phyloP scores from a whole-genome alignment of 2,329 filamentous ascomycete species.

The Colletotrichum agaves region DNA sequence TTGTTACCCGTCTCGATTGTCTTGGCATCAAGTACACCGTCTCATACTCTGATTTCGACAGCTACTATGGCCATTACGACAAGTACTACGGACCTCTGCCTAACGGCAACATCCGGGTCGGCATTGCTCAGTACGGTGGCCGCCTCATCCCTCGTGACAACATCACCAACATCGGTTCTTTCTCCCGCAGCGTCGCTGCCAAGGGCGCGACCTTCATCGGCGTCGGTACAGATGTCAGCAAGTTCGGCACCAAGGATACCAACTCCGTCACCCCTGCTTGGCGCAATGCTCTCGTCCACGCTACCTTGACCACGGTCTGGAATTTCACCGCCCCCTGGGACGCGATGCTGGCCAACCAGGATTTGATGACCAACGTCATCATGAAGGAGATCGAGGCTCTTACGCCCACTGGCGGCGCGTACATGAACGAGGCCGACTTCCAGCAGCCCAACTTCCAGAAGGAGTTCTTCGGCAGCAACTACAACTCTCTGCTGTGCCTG shows the following conservation, averaged over 20 bases:
- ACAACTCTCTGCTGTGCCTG: constrained; percentile 51
- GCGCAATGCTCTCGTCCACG: constrained; percentile 50
- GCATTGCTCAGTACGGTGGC: constrained; percentile 43
- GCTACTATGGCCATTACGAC: constrained; percentile 56
- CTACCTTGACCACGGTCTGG: constrained; percentile 44
- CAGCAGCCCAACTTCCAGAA: constrained; percentile 57
- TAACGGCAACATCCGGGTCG: constrained; percentile 60
- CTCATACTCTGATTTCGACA: constrained; percentile 39
- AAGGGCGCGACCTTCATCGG: constrained; percentile 44
- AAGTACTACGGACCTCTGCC: constrained; percentile 52
- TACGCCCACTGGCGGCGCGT: constrained; percentile 55
- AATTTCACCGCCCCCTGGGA: constrained; percentile 42
- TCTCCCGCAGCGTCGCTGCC: constrained; percentile 30
- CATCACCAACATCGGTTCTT: constrained; percentile 37
- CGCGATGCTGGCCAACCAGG: constrained; percentile 45
- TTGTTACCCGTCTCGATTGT: constrained; percentile 51
- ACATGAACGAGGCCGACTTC: constrained; percentile 64
- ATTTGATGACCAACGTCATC: constrained; percentile 39
- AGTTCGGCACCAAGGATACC: constrained; percentile 39
- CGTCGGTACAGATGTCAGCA: constrained; percentile 43
- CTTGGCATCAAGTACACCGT: constrained; percentile 46
- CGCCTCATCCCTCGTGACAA: constrained; percentile 40
- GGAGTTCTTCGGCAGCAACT: constrained; percentile 60
- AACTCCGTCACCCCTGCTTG: constrained; percentile 56
- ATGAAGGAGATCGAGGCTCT: constrained; percentile 37